Percentiles rank a stretch among this genome's conserved stretches.
Conservation (phyloP, 177 flowering plant genomes). For the Vitis hybrid region DNA sequence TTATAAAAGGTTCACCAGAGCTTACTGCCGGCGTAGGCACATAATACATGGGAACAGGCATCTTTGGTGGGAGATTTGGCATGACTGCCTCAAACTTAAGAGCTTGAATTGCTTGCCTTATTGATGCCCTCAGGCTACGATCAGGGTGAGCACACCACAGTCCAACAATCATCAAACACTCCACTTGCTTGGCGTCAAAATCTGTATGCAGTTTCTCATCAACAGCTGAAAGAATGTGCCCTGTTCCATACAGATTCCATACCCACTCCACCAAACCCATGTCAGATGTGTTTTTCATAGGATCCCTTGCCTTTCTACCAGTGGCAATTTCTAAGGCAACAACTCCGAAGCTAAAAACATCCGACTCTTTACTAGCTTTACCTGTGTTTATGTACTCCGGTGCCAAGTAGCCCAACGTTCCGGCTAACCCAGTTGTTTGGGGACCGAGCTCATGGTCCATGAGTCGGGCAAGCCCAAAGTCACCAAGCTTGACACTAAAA, state of each 20-base stretch:
- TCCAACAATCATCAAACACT: constrained; percentile 17
- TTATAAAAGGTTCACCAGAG: constrained; percentile 5
- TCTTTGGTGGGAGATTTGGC: constrained; percentile 15
- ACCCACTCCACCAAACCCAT: constrained; percentile 34
- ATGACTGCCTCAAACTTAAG: constrained; percentile 12
- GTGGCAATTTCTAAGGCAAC: constrained; percentile 41
- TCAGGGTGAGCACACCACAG: constrained; percentile 20
- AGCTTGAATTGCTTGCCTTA: constrained; percentile 12
- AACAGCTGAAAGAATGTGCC: constrained; percentile 12
- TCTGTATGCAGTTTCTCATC: constrained; percentile 20
- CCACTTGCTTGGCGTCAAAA: constrained; percentile 7
- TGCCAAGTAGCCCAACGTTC: constrained; percentile 50
- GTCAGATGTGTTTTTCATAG: neutral
- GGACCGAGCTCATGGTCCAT: constrained; percentile 47
- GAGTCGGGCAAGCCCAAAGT: constrained; percentile 48
- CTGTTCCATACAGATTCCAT: constrained; percentile 28
- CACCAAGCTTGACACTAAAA: constrained; percentile 52
- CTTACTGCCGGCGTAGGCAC: constrained; percentile 1
- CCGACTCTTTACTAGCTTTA: constrained; percentile 41
- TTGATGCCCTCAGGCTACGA: constrained; percentile 10
- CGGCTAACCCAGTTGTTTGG: constrained; percentile 36
- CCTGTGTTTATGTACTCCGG: constrained; percentile 41
- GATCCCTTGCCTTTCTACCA: constrained; percentile 29
- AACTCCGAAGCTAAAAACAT: constrained; percentile 47
- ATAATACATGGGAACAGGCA: constrained; percentile 14